These are phyloP conservation scores for Alternaria brassicae DNA, from an alignment of 2,329 filamentous ascomycete species.

Conservation along the genomic window DNA sequence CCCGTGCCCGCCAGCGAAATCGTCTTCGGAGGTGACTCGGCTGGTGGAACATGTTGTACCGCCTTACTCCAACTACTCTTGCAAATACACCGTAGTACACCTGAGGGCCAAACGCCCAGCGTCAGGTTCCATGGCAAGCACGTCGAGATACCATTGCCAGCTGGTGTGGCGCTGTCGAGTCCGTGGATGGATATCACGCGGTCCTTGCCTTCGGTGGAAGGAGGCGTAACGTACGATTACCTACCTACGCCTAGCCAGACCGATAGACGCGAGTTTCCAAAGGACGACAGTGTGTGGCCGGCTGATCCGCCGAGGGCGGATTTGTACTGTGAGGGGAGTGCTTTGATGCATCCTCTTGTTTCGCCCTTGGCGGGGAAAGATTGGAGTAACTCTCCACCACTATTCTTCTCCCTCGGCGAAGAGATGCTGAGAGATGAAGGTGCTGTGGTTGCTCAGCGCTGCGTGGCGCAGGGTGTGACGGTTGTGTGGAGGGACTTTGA, in stretches of 20 bases:
- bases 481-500: conserved; percentile 77
- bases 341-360: conserved; percentile 69
- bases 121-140: conserved; percentile 67
- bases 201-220: conserved; percentile 63
- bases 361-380: conserved; percentile 64
- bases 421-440: conserved; percentile 75
- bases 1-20: conserved; percentile 71
- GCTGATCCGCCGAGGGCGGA: conserved; percentile 55
- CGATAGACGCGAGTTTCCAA: conserved; percentile 50
- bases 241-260: conserved; percentile 57
- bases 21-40: conserved; percentile 76
- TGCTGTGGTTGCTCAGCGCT: conserved; percentile 64
- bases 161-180: conserved; percentile 63
- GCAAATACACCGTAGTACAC: conserved; percentile 60
- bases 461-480: conserved; percentile 64
- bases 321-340: conserved; percentile 55
- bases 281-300: conserved; percentile 59
- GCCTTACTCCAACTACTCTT: conserved; percentile 73
- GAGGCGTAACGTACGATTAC: conserved; percentile 68
- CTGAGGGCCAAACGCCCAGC: conserved; percentile 52
- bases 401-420: conserved; percentile 73
- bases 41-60: conserved; percentile 74
- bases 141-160: conserved; percentile 70
- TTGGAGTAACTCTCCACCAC: conserved; percentile 70
- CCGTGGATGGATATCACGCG: conserved; percentile 77